Conservation (phyloP, 768 basidiomycete genomes). For the Lentinula guzmanii region DNA sequence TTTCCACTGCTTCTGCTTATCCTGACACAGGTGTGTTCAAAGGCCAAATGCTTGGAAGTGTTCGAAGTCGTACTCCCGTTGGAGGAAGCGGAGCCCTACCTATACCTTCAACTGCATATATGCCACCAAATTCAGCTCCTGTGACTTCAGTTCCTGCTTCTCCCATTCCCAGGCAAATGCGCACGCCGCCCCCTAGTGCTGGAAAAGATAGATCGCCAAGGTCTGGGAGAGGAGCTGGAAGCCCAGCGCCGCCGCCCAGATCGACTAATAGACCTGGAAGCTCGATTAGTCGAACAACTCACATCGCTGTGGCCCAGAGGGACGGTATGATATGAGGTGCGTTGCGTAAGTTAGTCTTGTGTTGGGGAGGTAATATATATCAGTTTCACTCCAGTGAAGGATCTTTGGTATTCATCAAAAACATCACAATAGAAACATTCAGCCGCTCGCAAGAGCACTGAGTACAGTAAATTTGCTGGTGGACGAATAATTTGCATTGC, state of each 20-base stretch:
- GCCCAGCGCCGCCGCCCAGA: constrained; percentile 58
- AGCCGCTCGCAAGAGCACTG: no score
- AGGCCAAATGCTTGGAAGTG: background rate
- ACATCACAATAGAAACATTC: no score
- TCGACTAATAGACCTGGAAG: constrained; percentile 65
- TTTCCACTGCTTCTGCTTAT: constrained; percentile 3
- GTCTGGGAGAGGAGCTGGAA: constrained; percentile 15
- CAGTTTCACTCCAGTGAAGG: no score
- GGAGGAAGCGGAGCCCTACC: background rate
- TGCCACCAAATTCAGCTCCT: constrained; percentile 1
- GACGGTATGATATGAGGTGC: constrained; percentile 55
- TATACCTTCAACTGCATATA: background rate
- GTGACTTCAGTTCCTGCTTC: background rate
- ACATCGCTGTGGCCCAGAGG: constrained; percentile 45
- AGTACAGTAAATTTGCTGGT: no score
- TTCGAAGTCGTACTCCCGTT: background rate
- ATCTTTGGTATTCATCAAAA: no score
- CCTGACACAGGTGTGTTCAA: background rate
- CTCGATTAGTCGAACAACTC: constrained; percentile 39
- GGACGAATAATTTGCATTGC: no score
- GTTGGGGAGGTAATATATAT: no score
- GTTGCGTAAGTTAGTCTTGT: background rate
- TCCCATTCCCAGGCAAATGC: constrained; percentile 6
- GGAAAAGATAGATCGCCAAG: constrained; percentile 24
- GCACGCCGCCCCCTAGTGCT: constrained; percentile 10